Evolutionary conservation across 495 filamentous ascomycete species (phyloP).

Genomic region (Aspergillus baeticus): DNA sequence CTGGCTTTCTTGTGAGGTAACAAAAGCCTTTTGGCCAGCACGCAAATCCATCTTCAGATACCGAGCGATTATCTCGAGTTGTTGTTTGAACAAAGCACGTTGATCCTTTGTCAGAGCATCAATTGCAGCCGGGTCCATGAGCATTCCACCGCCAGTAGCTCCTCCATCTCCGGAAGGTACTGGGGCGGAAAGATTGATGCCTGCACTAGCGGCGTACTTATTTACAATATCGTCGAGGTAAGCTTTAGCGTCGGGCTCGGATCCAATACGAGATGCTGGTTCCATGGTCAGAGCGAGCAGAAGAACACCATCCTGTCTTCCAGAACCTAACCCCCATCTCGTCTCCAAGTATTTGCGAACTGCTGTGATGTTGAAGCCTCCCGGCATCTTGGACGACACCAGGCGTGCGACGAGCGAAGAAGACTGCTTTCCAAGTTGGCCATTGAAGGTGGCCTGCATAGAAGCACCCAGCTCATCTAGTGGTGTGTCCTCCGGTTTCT

Average conservation of each 20-base stretch:
- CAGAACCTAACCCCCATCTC: constrained; percentile 83
- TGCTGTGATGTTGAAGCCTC: constrained; percentile 96
- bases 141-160: constrained; percentile 74
- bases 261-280: constrained; percentile 80
- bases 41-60: constrained; percentile 97
- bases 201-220: constrained; percentile 84
- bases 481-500: constrained; percentile 97
- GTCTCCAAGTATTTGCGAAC: constrained; percentile 94
- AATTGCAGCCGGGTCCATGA: constrained; percentile 98
- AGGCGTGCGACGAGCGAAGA: constrained; percentile 89
- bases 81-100: constrained; percentile 91
- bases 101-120: constrained; percentile 98
- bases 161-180: constrained; percentile 73
- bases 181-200: constrained; percentile 79
- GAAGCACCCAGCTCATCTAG: constrained; percentile 92
- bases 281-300: constrained; percentile 91
- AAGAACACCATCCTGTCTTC: constrained; percentile 88
- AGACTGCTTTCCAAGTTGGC: constrained; percentile 95
- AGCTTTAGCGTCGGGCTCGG: constrained; percentile 85
- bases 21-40: constrained; percentile 88
- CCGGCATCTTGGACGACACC: constrained; percentile 99
- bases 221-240: constrained; percentile 84
- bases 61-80: constrained; percentile 88
- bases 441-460: constrained; percentile 98
- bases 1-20: constrained; percentile 78